These are phyloP conservation scores for Hura crepitans DNA, from an alignment of 441 rosid species.

Conservation along the genomic window DNA sequence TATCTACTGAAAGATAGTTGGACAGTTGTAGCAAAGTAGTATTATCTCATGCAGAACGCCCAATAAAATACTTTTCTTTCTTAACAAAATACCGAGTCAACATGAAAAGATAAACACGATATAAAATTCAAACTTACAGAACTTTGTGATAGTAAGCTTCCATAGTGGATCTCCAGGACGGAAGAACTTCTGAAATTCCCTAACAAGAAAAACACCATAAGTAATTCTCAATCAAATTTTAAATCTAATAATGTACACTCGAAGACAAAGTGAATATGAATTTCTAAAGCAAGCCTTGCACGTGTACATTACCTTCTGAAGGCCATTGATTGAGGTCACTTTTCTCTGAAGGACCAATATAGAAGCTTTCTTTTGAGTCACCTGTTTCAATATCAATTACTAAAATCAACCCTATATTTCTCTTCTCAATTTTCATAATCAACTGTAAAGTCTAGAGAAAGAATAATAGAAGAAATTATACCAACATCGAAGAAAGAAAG, in stretches of 20 bases:
- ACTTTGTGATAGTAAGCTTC: slow-evolving; percentile 47
- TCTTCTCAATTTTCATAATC: neutral
- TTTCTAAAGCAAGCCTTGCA: neutral
- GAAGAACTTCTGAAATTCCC: slow-evolving; percentile 53
- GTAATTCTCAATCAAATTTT: neutral
- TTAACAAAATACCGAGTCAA: neutral
- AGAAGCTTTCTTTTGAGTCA: slow-evolving; percentile 73
- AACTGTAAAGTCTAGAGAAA: neutral
- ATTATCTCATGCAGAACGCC: neutral
- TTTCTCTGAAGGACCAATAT: slow-evolving; percentile 48
- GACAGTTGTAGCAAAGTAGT: neutral
- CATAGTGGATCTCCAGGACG: slow-evolving; percentile 66
- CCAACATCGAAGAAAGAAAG: neutral
- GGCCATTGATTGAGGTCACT: slow-evolving; percentile 70
- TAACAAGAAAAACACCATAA: slow-evolving; percentile 17
- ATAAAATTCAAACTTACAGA: slow-evolving; percentile 36
- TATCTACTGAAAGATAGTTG: neutral
- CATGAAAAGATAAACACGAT: neutral
- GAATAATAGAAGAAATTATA: neutral
- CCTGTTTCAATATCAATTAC: slow-evolving; percentile 33
- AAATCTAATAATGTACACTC: neutral
- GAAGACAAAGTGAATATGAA: neutral
- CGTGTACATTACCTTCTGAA: slow-evolving; percentile 36
- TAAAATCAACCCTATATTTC: neutral
- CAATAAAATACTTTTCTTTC: neutral